Conservation (phyloP, 441 rosid species). For the Isatis lusitanica region DNA sequence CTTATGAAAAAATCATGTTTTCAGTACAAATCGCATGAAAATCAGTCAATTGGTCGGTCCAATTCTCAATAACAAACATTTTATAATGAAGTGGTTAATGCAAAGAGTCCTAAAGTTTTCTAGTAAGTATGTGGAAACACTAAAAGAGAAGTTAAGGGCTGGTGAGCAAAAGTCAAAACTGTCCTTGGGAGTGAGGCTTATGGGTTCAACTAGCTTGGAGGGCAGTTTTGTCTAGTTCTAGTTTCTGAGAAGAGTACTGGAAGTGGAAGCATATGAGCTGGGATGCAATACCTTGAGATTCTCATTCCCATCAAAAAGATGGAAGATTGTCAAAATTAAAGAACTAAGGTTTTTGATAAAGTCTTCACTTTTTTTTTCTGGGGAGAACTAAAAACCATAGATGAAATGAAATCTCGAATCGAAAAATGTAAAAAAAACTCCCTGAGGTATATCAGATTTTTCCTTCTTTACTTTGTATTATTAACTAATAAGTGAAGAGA, state of each 20-base stretch:
- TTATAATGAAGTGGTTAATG: constrained; percentile 15
- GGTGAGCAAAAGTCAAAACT: neutral
- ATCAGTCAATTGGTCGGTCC: constrained; percentile 18
- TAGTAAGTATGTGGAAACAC: neutral
- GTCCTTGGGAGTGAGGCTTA: neutral
- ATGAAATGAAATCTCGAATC: constrained; percentile 19
- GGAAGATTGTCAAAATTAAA: neutral
- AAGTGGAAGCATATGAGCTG: constrained; percentile 37
- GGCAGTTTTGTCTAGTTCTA: constrained; percentile 12
- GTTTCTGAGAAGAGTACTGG: constrained; percentile 13
- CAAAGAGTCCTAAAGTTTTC: constrained; percentile 21
- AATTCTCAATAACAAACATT: neutral
- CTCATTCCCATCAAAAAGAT: constrained; percentile 35
- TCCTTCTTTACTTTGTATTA: neutral
- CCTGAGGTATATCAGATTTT: neutral
- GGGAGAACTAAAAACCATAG: neutral
- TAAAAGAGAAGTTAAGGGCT: neutral
- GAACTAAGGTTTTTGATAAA: neutral
- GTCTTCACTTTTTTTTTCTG: constrained; percentile 6
- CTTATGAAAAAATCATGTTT: neutral
- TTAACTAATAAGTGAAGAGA: neutral
- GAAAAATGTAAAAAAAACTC: neutral
- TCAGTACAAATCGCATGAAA: constrained; percentile 8
- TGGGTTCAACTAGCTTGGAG: neutral
- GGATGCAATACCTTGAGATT: constrained; percentile 41